Conservation (phyloP, 1,284 basidiomycete species). For the Pseudozyma tsukubaensis region DNA sequence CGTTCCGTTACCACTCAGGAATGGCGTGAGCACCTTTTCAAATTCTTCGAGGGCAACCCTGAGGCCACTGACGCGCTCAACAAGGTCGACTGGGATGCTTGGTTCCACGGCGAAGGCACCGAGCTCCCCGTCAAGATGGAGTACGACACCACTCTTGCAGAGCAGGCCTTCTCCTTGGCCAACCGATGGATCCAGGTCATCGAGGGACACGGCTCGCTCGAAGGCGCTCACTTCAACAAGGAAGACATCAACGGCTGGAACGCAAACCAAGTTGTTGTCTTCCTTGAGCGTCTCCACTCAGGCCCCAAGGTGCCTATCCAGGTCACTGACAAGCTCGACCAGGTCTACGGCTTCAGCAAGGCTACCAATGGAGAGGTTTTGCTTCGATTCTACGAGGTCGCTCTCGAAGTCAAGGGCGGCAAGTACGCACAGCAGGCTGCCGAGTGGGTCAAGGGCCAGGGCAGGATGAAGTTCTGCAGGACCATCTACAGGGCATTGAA, state of each 20-base stretch:
- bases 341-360: constrained; percentile 70
- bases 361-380: constrained; percentile 71
- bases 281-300: constrained; percentile 71
- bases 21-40: constrained; percentile 89
- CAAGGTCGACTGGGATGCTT: constrained; percentile 79
- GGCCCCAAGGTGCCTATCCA: constrained; percentile 65
- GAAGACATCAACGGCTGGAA: constrained; percentile 63
- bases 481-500: constrained; percentile 71
- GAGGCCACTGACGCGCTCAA: constrained; percentile 72
- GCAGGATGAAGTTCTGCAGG: constrained; percentile 71
- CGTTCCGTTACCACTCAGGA: constrained; percentile 87
- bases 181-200: constrained; percentile 76
- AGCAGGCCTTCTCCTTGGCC: constrained; percentile 76
- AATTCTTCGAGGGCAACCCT: constrained; percentile 74
- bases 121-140: constrained; percentile 82
- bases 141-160: constrained; percentile 84
- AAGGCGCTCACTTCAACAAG: constrained; percentile 36
- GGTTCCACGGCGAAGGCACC: constrained; percentile 85
- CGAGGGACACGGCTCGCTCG: constrained; percentile 16
- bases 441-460: constrained; percentile 71
- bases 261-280: constrained; percentile 70
- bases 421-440: constrained; percentile 71
- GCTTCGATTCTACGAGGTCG: constrained; percentile 72
- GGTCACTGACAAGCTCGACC: constrained; percentile 69
- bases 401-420: constrained; percentile 69